Percentiles rank a stretch among this genome's conserved stretches.
Conservation (phyloP, 352 stramenopile species). For the Phytophthora aleatoria region DNA sequence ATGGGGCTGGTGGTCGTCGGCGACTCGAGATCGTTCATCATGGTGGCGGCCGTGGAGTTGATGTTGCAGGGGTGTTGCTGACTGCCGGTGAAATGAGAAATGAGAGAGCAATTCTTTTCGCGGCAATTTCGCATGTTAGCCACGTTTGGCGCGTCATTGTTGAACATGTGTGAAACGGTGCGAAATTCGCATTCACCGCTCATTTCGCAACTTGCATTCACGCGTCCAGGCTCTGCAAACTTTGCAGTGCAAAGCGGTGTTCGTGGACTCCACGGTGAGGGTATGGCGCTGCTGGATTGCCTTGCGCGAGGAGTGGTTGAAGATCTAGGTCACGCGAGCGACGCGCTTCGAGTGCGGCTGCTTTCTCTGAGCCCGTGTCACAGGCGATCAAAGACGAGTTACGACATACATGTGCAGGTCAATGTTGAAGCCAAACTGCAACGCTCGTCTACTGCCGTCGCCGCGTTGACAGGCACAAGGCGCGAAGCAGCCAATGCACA, state of each 20-base stretch:
- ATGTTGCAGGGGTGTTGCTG: background rate
- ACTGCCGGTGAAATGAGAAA: slow-evolving; percentile 9
- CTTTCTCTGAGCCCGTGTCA: slow-evolving; percentile 10
- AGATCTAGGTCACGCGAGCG: background rate
- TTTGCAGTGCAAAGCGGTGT: background rate
- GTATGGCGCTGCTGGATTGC: slow-evolving; percentile 10
- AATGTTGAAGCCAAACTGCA: slow-evolving; percentile 2
- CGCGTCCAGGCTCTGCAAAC: background rate
- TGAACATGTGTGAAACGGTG: slow-evolving; percentile 11
- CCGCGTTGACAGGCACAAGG: slow-evolving; percentile 4
- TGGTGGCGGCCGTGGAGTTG: background rate
- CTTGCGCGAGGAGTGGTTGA: slow-evolving; percentile 1
- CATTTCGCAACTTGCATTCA: slow-evolving; percentile 7
- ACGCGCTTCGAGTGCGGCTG: slow-evolving; percentile 7
- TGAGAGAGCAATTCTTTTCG: background rate
- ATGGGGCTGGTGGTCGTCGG: slow-evolving; percentile 3
- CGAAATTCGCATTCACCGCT: slow-evolving; percentile 17
- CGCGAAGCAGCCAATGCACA: slow-evolving; percentile 10
- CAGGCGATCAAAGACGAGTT: background rate
- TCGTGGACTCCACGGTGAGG: no score
- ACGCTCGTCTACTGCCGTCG: slow-evolving; percentile 10
- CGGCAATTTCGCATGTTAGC: background rate
- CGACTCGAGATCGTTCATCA: slow-evolving; percentile 9
- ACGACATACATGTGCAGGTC: no score
- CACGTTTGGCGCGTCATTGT: slow-evolving; percentile 1